phyloP scores from a whole-genome alignment of 1,284 basidiomycete genomes.

The Cystobasidium sp. region DNA sequence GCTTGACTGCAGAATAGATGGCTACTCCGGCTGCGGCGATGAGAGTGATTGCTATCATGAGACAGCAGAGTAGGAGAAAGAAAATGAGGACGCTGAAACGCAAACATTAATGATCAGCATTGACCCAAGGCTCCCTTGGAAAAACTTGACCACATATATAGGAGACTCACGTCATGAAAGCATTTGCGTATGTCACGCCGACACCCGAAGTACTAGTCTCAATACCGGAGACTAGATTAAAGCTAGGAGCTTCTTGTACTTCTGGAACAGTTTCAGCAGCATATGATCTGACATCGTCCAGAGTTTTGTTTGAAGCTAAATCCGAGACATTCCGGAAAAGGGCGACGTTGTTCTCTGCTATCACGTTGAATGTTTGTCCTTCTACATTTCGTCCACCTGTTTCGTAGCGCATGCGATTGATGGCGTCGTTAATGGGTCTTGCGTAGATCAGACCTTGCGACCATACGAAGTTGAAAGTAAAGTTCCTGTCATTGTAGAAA shows the following conservation, averaged over 20 bases:
- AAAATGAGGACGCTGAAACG: constrained; percentile 47
- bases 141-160: no score
- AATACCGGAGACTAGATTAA: constrained; percentile 44
- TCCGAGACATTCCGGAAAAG: constrained; percentile 32
- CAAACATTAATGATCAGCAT: background rate
- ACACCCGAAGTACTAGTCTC: constrained; percentile 34
- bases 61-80: constrained; percentile 49
- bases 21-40: constrained; percentile 53
- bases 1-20: constrained; percentile 48
- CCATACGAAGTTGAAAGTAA: constrained; percentile 24
- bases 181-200: constrained; percentile 50
- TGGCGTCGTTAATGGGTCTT: constrained; percentile 71
- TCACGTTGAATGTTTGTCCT: constrained; percentile 62
- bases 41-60: constrained; percentile 47
- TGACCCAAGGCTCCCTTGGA: no score
- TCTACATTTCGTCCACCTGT: constrained; percentile 68
- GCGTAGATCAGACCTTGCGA: constrained; percentile 77
- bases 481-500: constrained; percentile 10
- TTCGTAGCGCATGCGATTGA: constrained; percentile 75
- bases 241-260: constrained; percentile 46
- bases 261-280: constrained; percentile 43
- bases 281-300: constrained; percentile 52
- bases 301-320: background rate
- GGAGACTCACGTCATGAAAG: constrained; percentile 47
- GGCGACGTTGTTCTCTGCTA: constrained; percentile 47